Conservation (phyloP, 1,284 basidiomycete species). For the Heterobasidion annosum region DNA sequence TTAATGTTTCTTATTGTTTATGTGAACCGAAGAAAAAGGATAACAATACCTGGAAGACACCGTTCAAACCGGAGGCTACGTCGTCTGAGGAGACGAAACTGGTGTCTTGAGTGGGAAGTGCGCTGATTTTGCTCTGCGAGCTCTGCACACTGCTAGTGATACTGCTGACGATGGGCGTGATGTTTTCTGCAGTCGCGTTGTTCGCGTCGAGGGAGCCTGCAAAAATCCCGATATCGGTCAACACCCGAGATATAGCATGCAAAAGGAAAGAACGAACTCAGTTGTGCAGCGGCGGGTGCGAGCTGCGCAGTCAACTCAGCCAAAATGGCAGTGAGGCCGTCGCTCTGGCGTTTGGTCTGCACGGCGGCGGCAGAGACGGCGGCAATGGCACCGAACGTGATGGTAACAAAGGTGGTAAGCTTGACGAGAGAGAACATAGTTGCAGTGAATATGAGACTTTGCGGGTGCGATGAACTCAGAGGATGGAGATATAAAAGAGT, state of each 20-base stretch:
- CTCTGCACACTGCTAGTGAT: neutral
- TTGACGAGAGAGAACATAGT: constrained; percentile 6
- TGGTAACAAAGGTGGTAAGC: constrained; percentile 6
- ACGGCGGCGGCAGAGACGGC: constrained; percentile 15
- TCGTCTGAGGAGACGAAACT: neutral
- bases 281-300: neutral
- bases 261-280: neutral
- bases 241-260: neutral
- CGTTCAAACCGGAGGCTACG: neutral
- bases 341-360: neutral
- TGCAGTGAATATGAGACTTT: neutral
- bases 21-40: neutral
- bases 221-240: neutral
- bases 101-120: neutral
- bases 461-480: too few species aligned
- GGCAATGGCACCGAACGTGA: constrained; percentile 13
- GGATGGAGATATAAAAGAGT: too few species aligned
- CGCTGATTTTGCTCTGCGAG: neutral
- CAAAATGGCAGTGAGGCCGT: neutral
- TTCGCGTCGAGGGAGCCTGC: neutral
- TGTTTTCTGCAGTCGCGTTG: neutral
- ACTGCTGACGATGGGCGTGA: constrained; percentile 1
- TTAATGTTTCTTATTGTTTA: neutral
- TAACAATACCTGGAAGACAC: neutral
- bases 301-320: neutral